Percentiles rank a stretch among this genome's conserved stretches.
phyloP scores from a whole-genome alignment of 495 filamentous ascomycete species.

The Hypoxylon cercidicola region DNA sequence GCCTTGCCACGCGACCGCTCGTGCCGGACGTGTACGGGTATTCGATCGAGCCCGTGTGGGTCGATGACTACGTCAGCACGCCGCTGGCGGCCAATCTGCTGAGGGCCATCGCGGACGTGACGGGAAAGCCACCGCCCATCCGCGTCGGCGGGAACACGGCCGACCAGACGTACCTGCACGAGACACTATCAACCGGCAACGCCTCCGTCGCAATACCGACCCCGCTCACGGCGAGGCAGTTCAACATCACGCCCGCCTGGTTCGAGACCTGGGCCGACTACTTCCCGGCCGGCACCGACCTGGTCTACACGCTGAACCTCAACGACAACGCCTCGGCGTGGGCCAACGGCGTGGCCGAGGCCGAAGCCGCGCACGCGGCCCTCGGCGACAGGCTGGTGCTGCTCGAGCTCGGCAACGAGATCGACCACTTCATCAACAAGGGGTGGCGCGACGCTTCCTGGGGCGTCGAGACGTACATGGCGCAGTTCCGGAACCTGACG shows the following conservation, averaged over 20 bases:
- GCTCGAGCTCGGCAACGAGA: slow-evolving; percentile 49
- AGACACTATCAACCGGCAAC: slow-evolving; percentile 33
- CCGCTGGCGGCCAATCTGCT: slow-evolving; percentile 37
- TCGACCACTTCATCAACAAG: slow-evolving; percentile 48
- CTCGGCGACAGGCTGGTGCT: slow-evolving; percentile 37
- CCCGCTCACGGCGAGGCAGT: slow-evolving; percentile 20
- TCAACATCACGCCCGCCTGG: slow-evolving; percentile 45
- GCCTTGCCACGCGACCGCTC: slow-evolving; percentile 28
- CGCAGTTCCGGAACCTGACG: slow-evolving; percentile 44
- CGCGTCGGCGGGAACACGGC: slow-evolving; percentile 47
- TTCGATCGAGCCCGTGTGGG: slow-evolving; percentile 46
- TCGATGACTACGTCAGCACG: slow-evolving; percentile 45
- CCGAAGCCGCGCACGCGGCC: slow-evolving; percentile 34
- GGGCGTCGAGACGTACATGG: slow-evolving; percentile 37
- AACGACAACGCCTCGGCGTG: slow-evolving; percentile 39
- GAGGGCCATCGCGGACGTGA: slow-evolving; percentile 33
- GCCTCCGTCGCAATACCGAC: slow-evolving; percentile 35
- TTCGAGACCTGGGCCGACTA: slow-evolving; percentile 43
- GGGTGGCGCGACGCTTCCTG: slow-evolving; percentile 42
- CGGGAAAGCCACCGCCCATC: slow-evolving; percentile 41
- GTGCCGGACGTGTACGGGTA: slow-evolving; percentile 44
- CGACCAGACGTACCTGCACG: slow-evolving; percentile 43
- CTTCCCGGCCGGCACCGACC: slow-evolving; percentile 41
- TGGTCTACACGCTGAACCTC: slow-evolving; percentile 47
- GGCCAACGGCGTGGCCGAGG: slow-evolving; percentile 42